These are phyloP conservation scores for Phlyctochytrium arcticum DNA, from an alignment of 192 early-diverging fungal species.

Conservation along the genomic window DNA sequence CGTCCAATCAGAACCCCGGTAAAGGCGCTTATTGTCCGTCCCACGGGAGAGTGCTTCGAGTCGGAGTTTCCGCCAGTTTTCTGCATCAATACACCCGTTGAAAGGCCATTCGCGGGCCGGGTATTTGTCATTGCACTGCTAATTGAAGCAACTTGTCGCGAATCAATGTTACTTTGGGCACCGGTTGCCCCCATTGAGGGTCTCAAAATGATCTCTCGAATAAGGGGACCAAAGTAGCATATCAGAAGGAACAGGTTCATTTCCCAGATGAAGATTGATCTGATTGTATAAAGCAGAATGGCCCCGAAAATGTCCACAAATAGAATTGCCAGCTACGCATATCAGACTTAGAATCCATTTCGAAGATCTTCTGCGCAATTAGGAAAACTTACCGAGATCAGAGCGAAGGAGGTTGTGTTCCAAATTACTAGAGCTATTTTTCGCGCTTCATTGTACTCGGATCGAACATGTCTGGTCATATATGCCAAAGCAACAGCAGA, in stretches of 20 bases:
- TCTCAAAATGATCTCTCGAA: too few relatives aligned
- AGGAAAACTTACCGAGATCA: background rate
- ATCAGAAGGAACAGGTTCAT: slow-evolving; percentile 3
- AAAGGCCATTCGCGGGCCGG: too few relatives aligned
- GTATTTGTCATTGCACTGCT: too few relatives aligned
- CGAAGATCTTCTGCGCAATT: background rate
- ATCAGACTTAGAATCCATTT: background rate
- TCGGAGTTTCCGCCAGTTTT: too few relatives aligned
- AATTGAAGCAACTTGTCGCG: too few relatives aligned
- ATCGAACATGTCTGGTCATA: background rate
- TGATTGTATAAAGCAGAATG: background rate
- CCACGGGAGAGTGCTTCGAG: too few relatives aligned
- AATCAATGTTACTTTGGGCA: too few relatives aligned
- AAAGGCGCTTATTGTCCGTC: too few relatives aligned
- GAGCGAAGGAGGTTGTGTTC: slow-evolving; percentile 1
- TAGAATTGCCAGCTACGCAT: background rate
- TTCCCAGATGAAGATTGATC: background rate
- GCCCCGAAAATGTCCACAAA: background rate
- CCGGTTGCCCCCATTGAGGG: too few relatives aligned
- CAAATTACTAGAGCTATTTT: slow-evolving; percentile 5
- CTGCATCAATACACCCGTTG: too few relatives aligned
- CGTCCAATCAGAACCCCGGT: too few relatives aligned
- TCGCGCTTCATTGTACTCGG: slow-evolving; percentile 1
- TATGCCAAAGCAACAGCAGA: background rate
- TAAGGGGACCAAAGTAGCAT: background rate